phyloP scores from a whole-genome alignment of 2,329 filamentous ascomycete genomes.

The Aureobasidium melanogenum region DNA sequence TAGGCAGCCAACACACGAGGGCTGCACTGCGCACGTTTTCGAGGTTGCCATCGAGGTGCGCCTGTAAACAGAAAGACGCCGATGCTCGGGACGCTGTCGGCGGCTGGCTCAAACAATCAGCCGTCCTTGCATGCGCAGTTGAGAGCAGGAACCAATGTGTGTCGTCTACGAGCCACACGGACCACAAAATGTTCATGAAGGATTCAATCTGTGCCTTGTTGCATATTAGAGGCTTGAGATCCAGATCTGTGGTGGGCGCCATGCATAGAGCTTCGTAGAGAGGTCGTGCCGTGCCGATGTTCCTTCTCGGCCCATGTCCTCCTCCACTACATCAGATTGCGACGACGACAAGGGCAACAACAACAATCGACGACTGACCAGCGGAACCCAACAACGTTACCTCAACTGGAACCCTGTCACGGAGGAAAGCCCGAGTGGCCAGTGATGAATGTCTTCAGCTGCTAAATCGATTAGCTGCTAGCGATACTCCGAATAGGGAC shows the following conservation, averaged over 20 bases:
- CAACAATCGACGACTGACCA: not conserved
- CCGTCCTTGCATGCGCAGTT: slow-evolving; percentile 2
- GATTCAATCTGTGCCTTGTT: not conserved
- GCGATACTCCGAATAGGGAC: not conserved
- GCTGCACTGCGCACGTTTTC: not conserved
- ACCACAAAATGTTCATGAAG: not conserved
- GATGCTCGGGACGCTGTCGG: too few relatives aligned
- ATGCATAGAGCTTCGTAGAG: not conserved
- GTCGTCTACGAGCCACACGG: not conserved
- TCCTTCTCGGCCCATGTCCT: not conserved
- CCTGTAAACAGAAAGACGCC: too few relatives aligned
- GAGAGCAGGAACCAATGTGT: not conserved
- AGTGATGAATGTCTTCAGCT: not conserved
- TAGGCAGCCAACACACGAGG: not conserved
- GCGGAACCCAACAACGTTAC: not conserved
- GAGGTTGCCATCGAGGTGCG: not conserved
- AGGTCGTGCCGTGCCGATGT: not conserved
- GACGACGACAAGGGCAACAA: not conserved
- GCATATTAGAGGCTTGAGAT: not conserved
- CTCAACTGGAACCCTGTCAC: not conserved
- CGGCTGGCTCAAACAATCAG: not conserved
- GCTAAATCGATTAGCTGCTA: not conserved
- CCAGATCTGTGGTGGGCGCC: not conserved
- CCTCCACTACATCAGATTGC: not conserved
- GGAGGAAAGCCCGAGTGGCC: not conserved